phyloP scores from a whole-genome alignment of 2,329 filamentous ascomycete species.

The Cladosporium halotolerans region DNA sequence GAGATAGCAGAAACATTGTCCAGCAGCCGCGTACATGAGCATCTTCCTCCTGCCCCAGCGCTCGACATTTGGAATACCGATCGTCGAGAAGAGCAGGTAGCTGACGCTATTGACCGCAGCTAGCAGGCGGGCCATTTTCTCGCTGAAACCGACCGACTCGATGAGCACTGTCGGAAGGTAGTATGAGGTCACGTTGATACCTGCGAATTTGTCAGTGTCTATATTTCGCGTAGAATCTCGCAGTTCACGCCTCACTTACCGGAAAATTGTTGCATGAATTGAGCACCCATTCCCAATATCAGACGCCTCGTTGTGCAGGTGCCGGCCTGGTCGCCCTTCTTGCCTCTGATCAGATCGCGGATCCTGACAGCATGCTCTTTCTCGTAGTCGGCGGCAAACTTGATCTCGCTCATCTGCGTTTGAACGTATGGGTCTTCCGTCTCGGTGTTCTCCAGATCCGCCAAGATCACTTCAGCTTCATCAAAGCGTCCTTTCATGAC shows the following conservation, averaged over 20 bases:
- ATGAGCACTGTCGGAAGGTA: constrained; percentile 56
- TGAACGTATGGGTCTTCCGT: constrained; percentile 41
- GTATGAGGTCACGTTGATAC: constrained; percentile 39
- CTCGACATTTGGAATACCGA: constrained; percentile 45
- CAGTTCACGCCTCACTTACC: constrained; percentile 22
- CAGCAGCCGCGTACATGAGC: constrained; percentile 51
- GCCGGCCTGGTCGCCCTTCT: constrained; percentile 38
- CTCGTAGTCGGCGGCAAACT: constrained; percentile 45
- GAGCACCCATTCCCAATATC: constrained; percentile 49
- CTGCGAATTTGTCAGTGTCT: constrained; percentile 1
- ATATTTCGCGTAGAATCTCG: neutral
- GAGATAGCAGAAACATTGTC: constrained; percentile 48
- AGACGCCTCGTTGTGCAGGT: constrained; percentile 47
- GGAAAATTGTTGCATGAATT: constrained; percentile 46
- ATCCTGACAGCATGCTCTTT: constrained; percentile 45
- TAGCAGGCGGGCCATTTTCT: constrained; percentile 48
- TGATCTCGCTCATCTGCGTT: constrained; percentile 41
- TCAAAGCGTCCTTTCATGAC: constrained; percentile 38
- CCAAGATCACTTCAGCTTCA: constrained; percentile 45
- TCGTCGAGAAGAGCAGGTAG: constrained; percentile 44
- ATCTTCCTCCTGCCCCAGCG: constrained; percentile 52
- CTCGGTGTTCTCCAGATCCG: constrained; percentile 42
- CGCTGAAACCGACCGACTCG: constrained; percentile 48
- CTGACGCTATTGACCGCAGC: constrained; percentile 49
- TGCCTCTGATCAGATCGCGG: constrained; percentile 44